A percentile compares a stretch with the other conserved stretches of the same genome.
These are phyloP conservation scores for Paradendryphiella salina DNA, from an alignment of 2,329 filamentous ascomycete genomes.

Conservation along the genomic window DNA sequence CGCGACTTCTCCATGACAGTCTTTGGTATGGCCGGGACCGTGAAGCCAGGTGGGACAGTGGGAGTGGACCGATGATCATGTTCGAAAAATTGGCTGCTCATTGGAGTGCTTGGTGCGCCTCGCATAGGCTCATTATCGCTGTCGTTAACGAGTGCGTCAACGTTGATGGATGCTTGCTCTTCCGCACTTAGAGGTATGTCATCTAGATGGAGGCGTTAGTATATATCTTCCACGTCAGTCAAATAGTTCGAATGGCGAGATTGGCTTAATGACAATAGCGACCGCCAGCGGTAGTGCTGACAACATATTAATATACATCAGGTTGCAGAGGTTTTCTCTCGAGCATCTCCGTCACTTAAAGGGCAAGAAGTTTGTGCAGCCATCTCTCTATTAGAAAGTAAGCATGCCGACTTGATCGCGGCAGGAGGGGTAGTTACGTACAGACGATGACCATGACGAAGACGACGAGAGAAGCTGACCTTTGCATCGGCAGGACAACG, in stretches of 20 bases:
- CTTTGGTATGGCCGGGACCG: slow-evolving; percentile 35
- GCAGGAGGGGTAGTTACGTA: slow-evolving; percentile 51
- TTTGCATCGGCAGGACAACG: slow-evolving; percentile 43
- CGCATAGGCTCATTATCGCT: slow-evolving; percentile 42
- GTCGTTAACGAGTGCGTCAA: slow-evolving; percentile 71
- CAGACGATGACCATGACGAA: slow-evolving; percentile 52
- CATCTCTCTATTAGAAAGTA: slow-evolving; percentile 51
- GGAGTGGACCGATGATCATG: slow-evolving; percentile 51
- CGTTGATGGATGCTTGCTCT: slow-evolving; percentile 64
- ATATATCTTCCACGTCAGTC: slow-evolving; percentile 1
- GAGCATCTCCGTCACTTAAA: slow-evolving; percentile 48
- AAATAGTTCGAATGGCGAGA: slow-evolving; percentile 1
- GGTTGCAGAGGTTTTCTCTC: slow-evolving; percentile 34
- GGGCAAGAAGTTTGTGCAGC: slow-evolving; percentile 38
- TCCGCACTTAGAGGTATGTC: slow-evolving; percentile 62
- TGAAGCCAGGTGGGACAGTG: slow-evolving; percentile 52
- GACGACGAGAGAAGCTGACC: slow-evolving; percentile 49
- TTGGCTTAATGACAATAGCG: slow-evolving; percentile 21
- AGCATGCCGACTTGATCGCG: slow-evolving; percentile 45
- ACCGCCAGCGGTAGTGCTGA: slow-evolving; percentile 23
- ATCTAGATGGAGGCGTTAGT: slow-evolving; percentile 58
- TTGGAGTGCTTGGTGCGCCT: slow-evolving; percentile 19
- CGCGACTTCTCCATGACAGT: slow-evolving; percentile 28
- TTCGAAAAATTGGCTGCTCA: slow-evolving; percentile 34
- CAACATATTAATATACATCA: slow-evolving; percentile 37